Base-by-base conservation (phyloP, 2,329 filamentous ascomycete species). In the Grosmannia penicillata region DNA sequence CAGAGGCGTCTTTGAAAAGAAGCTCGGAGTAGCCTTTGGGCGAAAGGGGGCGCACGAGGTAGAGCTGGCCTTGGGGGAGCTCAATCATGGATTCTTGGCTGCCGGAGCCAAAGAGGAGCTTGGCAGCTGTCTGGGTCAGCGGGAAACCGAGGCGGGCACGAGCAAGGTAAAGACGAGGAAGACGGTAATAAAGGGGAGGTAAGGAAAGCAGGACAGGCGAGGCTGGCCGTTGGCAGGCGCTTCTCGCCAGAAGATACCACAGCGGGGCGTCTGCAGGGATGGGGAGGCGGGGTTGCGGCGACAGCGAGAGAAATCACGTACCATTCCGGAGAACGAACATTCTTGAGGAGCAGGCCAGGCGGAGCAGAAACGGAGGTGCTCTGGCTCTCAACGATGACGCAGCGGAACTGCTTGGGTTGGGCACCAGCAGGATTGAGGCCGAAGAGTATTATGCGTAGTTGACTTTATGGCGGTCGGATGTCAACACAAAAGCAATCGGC, bases 21-120 rank as follows among this genome's bases (percentile, higher is more conserved):
- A 96, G 85, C 60, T 98, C 91, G 2, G 89, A 95, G 58, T 95
- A 96, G 48, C 91, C 91, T 59, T 98, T 98, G 41, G 89, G 86
- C 8, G 89, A 96, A 36, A 85, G 74, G 10, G 91, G 91, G 51
- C 91, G 83, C 51, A 98, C 91, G 49, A 98, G 80, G 60, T 95
- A 98, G 32, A 98, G 83, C 60, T 96, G 87, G 55, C 91, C 91
- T 59, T 96, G 86, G 14, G 87, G 78, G 31, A 98, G 78, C 56
- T 96, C 87, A 60, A 94, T 85, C 55, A 98, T 76, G 34, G 85
- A 82, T 65, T 96, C 87, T 59, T 95, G 89, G 56, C 77, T 84
- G 52, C 74, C 75, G 44, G 70, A 75, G 55, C 93, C 86, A 57
- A 96, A 96, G 55, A 96, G 77, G 53, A 91, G 78, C 62, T 94